Conservation (phyloP, 2,329 filamentous ascomycete genomes). For the Fusarium annulatum region DNA sequence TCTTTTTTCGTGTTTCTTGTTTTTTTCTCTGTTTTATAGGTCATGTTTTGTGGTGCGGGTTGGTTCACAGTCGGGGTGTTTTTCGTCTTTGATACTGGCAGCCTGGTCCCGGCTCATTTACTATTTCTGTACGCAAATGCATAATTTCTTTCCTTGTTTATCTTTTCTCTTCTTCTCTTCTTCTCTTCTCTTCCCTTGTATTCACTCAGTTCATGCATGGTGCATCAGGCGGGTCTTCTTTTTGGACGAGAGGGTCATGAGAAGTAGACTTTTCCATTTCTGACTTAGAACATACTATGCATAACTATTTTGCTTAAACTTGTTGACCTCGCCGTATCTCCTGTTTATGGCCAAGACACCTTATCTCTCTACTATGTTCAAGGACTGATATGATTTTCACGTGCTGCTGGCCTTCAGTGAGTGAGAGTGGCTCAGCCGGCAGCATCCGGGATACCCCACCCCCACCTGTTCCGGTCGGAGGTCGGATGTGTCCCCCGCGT, state of each 20-base stretch:
- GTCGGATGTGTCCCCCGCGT: slow-evolving; percentile 12
- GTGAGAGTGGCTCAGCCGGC: slow-evolving; percentile 4
- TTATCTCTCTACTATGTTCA: background rate
- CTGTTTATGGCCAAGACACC: background rate
- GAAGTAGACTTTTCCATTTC: background rate
- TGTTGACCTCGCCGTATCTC: background rate
- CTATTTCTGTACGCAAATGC: slow-evolving; percentile 5
- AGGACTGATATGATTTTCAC: background rate
- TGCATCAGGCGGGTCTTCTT: slow-evolving; percentile 23
- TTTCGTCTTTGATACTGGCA: slow-evolving; percentile 18
- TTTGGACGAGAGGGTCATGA: slow-evolving; percentile 29
- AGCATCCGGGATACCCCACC: slow-evolving; percentile 25
- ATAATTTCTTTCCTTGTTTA: slow-evolving; percentile 8
- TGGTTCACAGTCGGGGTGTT: slow-evolving; percentile 26
- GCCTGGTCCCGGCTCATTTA: slow-evolving; percentile 11
- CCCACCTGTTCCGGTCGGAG: slow-evolving; percentile 34
- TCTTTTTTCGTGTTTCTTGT: slow-evolving; percentile 17
- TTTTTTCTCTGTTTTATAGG: slow-evolving; percentile 28
- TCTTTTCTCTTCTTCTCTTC: background rate
- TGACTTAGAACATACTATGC: slow-evolving; percentile 10
- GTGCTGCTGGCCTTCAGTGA: background rate
- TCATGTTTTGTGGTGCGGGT: slow-evolving; percentile 28
- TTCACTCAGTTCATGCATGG: slow-evolving; percentile 24
- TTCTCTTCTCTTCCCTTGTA: background rate
- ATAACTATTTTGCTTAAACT: background rate